Evolutionary conservation across 306 rosid species (phyloP).

Genomic region (Prunus davidiana): DNA sequence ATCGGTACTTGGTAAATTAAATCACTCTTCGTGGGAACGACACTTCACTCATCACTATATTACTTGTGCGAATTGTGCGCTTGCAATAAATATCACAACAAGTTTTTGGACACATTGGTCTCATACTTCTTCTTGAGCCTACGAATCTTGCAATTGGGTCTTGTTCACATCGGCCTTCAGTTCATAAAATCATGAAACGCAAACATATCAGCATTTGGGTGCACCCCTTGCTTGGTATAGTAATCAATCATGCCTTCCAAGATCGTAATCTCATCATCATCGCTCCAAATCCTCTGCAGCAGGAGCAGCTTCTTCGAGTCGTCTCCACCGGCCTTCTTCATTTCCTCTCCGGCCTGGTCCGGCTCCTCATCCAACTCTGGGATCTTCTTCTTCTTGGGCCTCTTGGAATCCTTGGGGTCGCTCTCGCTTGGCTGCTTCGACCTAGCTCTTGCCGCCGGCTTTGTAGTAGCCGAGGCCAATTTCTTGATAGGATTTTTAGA

Average conservation of each 20-base stretch:
- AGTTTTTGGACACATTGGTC: constrained; percentile 2
- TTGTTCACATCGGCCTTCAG: constrained; percentile 34
- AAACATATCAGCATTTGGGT: constrained; percentile 21
- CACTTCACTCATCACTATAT: too few species aligned
- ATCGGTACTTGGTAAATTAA: too few species aligned
- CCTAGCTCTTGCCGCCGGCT: constrained; percentile 22
- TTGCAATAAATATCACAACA: too few species aligned
- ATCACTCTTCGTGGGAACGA: too few species aligned
- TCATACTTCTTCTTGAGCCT: constrained; percentile 55
- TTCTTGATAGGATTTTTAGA: too few species aligned
- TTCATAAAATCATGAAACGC: constrained; percentile 45
- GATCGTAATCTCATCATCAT: constrained; percentile 51
- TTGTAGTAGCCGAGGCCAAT: constrained; percentile 15
- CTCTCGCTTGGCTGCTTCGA: constrained; percentile 33
- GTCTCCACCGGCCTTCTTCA: constrained; percentile 19
- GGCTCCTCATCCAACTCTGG: constrained; percentile 1
- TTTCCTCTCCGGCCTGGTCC: constrained; percentile 32
- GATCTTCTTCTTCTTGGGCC: constrained; percentile 34
- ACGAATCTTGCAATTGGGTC: constrained; percentile 38
- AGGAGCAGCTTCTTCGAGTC: constrained; percentile 14
- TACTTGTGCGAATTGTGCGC: too few species aligned
- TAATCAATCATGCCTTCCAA: constrained; percentile 45
- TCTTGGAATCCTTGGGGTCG: constrained; percentile 19
- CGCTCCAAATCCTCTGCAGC: constrained; percentile 55
- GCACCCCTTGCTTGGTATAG: constrained; percentile 21